These are phyloP conservation scores for Salix suchowensis DNA, from an alignment of 345 rosid genomes.

Conservation along the genomic window DNA sequence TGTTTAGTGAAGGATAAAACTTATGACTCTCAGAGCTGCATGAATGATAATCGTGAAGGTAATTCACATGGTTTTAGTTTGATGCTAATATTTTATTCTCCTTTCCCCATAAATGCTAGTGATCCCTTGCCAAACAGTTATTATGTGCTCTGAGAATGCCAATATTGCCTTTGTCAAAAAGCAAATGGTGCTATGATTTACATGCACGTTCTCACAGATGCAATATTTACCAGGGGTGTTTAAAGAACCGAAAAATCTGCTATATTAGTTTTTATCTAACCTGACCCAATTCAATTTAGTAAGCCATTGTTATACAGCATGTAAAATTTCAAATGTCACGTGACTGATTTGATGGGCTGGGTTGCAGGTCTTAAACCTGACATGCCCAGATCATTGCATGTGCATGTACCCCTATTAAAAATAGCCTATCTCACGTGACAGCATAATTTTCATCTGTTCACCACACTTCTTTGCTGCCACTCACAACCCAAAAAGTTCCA, in stretches of 20 bases:
- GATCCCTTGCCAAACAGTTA: background rate
- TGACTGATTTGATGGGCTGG: background rate
- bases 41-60: constrained; percentile 25
- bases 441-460: background rate
- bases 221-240: background rate
- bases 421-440: background rate
- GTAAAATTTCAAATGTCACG: too few relatives aligned
- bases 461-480: background rate
- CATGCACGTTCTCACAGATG: background rate
- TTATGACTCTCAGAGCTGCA: constrained; percentile 4
- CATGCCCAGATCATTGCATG: background rate
- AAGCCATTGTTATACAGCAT: background rate
- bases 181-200: background rate
- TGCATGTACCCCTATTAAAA: background rate
- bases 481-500: background rate
- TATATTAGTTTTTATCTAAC: too few relatives aligned
- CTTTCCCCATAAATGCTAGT: background rate
- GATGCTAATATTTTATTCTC: background rate
- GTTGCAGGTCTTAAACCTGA: background rate
- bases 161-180: background rate
- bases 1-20: constrained; percentile 7
- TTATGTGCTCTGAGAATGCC: background rate
- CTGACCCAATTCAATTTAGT: background rate
- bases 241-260: background rate
- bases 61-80: constrained; percentile 9